Conservation (phyloP, 148 eudicot species). For the Simmondsia chinensis region DNA sequence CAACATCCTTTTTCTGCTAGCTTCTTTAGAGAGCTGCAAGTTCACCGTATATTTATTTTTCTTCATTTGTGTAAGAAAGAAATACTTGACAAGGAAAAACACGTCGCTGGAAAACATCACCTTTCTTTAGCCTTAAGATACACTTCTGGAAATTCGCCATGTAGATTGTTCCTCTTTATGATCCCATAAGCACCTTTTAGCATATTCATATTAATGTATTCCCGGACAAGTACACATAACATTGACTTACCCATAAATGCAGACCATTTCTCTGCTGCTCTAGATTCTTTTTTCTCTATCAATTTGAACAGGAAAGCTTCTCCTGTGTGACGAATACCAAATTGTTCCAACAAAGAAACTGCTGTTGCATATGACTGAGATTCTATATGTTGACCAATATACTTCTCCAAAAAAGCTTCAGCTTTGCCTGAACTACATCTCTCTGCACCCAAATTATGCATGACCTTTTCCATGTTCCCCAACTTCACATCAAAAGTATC, state of each 20-base stretch:
- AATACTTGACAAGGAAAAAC: slow-evolving; percentile 5
- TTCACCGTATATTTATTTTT: slow-evolving; percentile 8
- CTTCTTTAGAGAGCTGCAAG: slow-evolving; percentile 71
- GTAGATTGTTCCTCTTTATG: slow-evolving; percentile 71
- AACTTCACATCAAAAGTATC: slow-evolving; percentile 54
- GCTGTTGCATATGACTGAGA: slow-evolving; percentile 64
- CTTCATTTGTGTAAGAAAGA: slow-evolving; percentile 4
- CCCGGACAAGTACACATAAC: slow-evolving; percentile 61
- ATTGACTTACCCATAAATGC: slow-evolving; percentile 68
- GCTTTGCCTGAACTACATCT: slow-evolving; percentile 22
- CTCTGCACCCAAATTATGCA: slow-evolving; percentile 22
- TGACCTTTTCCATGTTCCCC: slow-evolving; percentile 42
- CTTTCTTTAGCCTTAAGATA: slow-evolving; percentile 85
- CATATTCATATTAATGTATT: slow-evolving; percentile 52
- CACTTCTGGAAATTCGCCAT: slow-evolving; percentile 69
- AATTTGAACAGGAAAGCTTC: slow-evolving; percentile 56
- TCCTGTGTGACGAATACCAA: slow-evolving; percentile 49
- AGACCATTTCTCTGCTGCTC: slow-evolving; percentile 99
- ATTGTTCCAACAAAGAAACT: slow-evolving; percentile 69
- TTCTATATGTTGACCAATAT: slow-evolving; percentile 46
- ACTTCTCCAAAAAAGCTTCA: slow-evolving; percentile 49
- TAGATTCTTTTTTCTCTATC: slow-evolving; percentile 50
- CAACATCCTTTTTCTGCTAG: slow-evolving; percentile 95
- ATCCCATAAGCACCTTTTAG: slow-evolving; percentile 53
- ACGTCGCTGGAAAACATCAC: slow-evolving; percentile 21